Evolutionary conservation across 495 filamentous ascomycete genomes (phyloP), one percentile per base, ranked within the genome.

Genomic region (Lineolata rhizophorae): DNA sequence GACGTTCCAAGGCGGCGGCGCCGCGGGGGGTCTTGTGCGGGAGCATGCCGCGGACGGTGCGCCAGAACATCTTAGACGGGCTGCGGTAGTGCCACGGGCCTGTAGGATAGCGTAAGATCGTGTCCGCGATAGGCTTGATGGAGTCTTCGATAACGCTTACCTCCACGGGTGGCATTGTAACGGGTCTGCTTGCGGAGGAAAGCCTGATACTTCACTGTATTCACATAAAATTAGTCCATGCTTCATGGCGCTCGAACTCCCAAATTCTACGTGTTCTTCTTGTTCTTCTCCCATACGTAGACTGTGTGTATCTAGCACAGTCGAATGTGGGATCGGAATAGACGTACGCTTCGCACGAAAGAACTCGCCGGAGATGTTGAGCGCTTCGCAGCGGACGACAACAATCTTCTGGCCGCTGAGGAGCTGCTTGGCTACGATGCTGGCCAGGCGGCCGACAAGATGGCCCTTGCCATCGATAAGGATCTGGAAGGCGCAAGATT

Each of bases 301-400:
- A 33, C 31, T n/a, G 18, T 30, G 14, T 32, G 2, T 12, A 25
- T 25, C 22, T 8, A 12, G 8, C 8, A 25, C 12, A 8, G 5
- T 30, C 16, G 8, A 30, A 18, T 31, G 5, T 20, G 30, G 5
- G 35, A 18, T 19, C 9, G 19, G 36, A 20, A 14, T 34, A 31
- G 56, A 85, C 87, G 62, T 90, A 97, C 87, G 75, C 72, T 97
- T 97, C 50, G 84, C 73, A 52, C 87, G 81, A 75, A 95, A 97
- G 79, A 97, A 97, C 66, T 94, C 87, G 65, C 87, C 87, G 49
- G 87, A 97, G 71, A 97, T 95, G 72, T 95, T 95, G 54, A 97
- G 72, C 51, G 76, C 79, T 61, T 97, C 87, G 67, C 80, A 92
- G 67, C 87, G 80, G 55, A 97, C 90, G 40, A 97, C 74, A 41